A percentile compares a stretch with the other conserved stretches of the same genome.
phyloP scores from a whole-genome alignment of 1,284 basidiomycete genomes.

The Microbotryum lychnidis-dioicae region DNA sequence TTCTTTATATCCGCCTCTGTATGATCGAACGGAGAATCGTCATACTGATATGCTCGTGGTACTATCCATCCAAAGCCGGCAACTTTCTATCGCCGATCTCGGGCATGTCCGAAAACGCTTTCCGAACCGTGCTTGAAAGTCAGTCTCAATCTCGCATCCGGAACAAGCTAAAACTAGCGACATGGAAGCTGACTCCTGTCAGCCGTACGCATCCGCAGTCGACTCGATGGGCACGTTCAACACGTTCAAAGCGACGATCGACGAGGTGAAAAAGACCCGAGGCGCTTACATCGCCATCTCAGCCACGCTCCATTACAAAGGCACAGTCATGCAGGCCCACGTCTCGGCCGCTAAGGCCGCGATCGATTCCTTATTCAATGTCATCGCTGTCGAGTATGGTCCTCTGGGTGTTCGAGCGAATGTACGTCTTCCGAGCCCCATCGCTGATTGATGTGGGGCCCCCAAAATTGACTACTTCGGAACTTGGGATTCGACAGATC shows the following conservation, averaged over 20 bases:
- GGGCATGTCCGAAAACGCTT: conserved; percentile 61
- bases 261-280: conserved; percentile 57
- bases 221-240: conserved; percentile 78
- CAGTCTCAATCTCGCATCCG: conserved; percentile 60
- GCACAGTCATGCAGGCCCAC: conserved; percentile 81
- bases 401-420: conserved; percentile 90
- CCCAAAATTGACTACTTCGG: background rate
- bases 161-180: no score
- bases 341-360: conserved; percentile 92
- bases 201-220: background rate
- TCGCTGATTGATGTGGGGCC: background rate
- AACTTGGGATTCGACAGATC: background rate
- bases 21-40: background rate
- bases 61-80: conserved; percentile 28
- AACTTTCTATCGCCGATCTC: conserved; percentile 40
- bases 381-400: conserved; percentile 86
- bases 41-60: background rate
- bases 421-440: conserved; percentile 42
- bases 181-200: no score
- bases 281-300: conserved; percentile 88
- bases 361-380: conserved; percentile 72
- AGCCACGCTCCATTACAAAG: conserved; percentile 82
- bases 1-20: background rate
- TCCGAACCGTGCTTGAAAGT: conserved; percentile 82
- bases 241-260: conserved; percentile 83